phyloP scores from a whole-genome alignment of 1,284 basidiomycete species.

The Moniliophthora roreri region DNA sequence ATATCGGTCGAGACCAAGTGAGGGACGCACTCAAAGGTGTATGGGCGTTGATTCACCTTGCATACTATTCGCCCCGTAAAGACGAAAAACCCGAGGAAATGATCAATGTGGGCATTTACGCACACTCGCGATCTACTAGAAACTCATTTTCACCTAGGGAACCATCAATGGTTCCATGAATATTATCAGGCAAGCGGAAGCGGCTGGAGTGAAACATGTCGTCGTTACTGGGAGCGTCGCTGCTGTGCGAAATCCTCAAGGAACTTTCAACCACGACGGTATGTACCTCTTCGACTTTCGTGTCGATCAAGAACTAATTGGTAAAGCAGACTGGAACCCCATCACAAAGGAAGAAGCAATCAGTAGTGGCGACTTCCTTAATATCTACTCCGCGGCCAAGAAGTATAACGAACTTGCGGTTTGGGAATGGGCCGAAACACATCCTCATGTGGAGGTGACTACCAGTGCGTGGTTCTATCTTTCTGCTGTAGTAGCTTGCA shows the following conservation, averaged over 20 bases:
- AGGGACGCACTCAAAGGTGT: constrained; percentile 10
- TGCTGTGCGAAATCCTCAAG: constrained; percentile 5
- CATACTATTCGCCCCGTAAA: constrained; percentile 7
- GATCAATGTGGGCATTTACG: constrained; percentile 7
- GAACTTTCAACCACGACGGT: constrained; percentile 7
- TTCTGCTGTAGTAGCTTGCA: background rate
- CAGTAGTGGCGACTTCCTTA: constrained; percentile 7
- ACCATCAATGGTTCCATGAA: constrained; percentile 12
- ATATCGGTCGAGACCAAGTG: constrained; percentile 8
- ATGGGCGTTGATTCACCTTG: constrained; percentile 12
- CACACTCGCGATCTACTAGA: no score
- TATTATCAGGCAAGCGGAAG: constrained; percentile 16
- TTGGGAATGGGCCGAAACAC: constrained; percentile 19
- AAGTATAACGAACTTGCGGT: constrained; percentile 18
- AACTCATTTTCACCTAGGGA: no score
- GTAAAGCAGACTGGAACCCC: constrained; percentile 18
- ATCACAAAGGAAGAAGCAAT: constrained; percentile 18
- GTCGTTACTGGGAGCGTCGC: constrained; percentile 17
- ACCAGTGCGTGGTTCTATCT: constrained; percentile 9
- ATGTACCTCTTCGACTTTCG: background rate
- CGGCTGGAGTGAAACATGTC: constrained; percentile 15
- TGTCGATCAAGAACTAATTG: background rate
- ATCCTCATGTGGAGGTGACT: constrained; percentile 19
- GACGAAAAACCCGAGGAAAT: constrained; percentile 3
- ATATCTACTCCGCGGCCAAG: constrained; percentile 19